Evolutionary conservation across 2,329 filamentous ascomycete species (phyloP).

Genomic region (Diplodia mutila): DNA sequence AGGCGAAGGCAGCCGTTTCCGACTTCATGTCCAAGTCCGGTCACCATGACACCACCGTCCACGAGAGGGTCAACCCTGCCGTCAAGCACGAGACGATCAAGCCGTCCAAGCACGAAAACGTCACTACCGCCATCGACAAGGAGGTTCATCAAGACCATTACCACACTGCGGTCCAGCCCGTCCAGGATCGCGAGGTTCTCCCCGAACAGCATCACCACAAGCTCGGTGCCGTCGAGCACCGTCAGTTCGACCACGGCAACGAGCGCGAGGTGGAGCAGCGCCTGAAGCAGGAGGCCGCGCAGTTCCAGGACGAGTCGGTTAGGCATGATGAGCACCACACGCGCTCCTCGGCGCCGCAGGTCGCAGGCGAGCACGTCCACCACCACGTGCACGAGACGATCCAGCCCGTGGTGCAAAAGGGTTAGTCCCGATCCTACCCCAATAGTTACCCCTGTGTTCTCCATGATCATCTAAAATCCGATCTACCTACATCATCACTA

Average conservation of each 20-base stretch:
- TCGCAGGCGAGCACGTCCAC: slow-evolving; percentile 66
- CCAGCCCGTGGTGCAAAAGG: slow-evolving; percentile 70
- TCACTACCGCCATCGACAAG: slow-evolving; percentile 65
- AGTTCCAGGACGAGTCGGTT: slow-evolving; percentile 58
- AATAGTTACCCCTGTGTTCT: background rate
- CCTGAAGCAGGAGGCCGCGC: slow-evolving; percentile 40
- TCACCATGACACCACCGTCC: slow-evolving; percentile 69
- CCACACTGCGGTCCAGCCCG: slow-evolving; percentile 70
- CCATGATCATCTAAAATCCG: background rate
- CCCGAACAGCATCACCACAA: slow-evolving; percentile 68
- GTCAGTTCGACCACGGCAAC: slow-evolving; percentile 64
- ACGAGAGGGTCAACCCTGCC: slow-evolving; percentile 65
- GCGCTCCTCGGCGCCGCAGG: slow-evolving; percentile 51
- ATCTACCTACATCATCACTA: too few species aligned
- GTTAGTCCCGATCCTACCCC: background rate
- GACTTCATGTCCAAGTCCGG: slow-evolving; percentile 64
- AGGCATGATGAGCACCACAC: slow-evolving; percentile 54
- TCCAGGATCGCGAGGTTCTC: slow-evolving; percentile 58
- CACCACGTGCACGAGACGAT: slow-evolving; percentile 70
- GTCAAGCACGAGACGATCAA: slow-evolving; percentile 65
- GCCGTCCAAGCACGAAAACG: slow-evolving; percentile 64
- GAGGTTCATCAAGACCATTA: slow-evolving; percentile 75
- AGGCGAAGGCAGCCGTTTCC: slow-evolving; percentile 64
- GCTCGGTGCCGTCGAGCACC: slow-evolving; percentile 62
- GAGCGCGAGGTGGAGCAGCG: slow-evolving; percentile 51